Conservation (phyloP, 257 asterid species). For the Lycium ferocissimum region DNA sequence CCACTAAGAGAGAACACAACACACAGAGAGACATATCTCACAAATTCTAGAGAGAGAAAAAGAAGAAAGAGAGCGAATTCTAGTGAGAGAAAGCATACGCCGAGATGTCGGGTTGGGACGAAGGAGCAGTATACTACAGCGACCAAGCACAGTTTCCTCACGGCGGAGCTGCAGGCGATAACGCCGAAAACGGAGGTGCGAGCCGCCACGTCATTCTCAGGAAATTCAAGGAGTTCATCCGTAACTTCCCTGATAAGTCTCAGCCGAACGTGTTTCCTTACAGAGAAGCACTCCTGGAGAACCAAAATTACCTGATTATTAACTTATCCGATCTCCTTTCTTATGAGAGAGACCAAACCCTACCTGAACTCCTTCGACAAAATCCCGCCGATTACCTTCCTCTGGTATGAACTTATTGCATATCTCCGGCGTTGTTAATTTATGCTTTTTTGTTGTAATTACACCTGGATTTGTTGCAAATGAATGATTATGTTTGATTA, state of each 20-base stretch:
- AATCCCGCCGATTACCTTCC: conserved; percentile 94
- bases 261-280: conserved; percentile 88
- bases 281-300: conserved; percentile 83
- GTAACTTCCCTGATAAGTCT: conserved; percentile 78
- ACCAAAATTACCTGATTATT: conserved; percentile 70
- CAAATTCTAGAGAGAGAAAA: not conserved
- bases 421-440: not conserved
- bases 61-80: not conserved
- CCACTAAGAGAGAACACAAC: not conserved
- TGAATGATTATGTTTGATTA: not conserved
- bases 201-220: conserved; percentile 83
- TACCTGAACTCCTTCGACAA: conserved; percentile 80
- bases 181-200: conserved; percentile 47
- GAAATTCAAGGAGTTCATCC: conserved; percentile 88
- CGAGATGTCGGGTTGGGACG: conserved; percentile 95
- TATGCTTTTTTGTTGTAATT: not conserved
- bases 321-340: conserved; percentile 86
- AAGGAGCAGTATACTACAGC: conserved; percentile 87
- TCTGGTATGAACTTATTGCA: conserved; percentile 50
- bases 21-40: not conserved
- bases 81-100: conserved; percentile 19
- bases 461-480: not conserved
- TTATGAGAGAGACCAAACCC: conserved; percentile 82
- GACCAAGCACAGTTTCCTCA: conserved; percentile 94
- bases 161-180: conserved; percentile 51